These are phyloP conservation scores for Neoboletus magnificus DNA, from an alignment of 768 basidiomycete genomes.

Conservation along the genomic window DNA sequence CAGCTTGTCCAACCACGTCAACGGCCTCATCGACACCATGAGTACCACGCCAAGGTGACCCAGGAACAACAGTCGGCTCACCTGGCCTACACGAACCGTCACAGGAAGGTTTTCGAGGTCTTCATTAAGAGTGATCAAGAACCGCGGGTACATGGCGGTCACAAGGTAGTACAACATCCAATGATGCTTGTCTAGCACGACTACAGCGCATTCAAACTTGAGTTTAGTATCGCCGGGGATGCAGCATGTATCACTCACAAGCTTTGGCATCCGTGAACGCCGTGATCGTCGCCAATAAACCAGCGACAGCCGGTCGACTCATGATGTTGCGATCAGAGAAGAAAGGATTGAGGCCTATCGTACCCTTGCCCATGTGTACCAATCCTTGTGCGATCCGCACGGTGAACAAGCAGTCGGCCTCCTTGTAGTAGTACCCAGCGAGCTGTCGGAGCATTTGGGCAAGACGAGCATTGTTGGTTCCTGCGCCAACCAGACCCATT, in stretches of 20 bases:
- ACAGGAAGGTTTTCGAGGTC: constrained; percentile 81
- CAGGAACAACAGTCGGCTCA: constrained; percentile 30
- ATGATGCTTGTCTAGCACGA: constrained; percentile 91
- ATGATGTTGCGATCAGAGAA: constrained; percentile 89
- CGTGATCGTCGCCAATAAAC: constrained; percentile 80
- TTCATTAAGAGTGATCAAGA: constrained; percentile 96
- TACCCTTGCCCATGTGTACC: constrained; percentile 99
- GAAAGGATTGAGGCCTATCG: constrained; percentile 95
- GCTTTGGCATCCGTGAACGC: constrained; percentile 93
- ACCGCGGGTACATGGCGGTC: constrained; percentile 96
- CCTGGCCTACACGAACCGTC: constrained; percentile 92
- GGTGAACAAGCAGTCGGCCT: constrained; percentile 94
- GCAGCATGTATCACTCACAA: constrained; percentile 55
- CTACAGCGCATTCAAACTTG: constrained; percentile 38
- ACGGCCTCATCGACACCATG: constrained; percentile 57
- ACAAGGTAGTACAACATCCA: constrained; percentile 99
- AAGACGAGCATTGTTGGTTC: constrained; percentile 96
- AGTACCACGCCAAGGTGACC: not conserved
- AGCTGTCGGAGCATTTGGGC: constrained; percentile 97
- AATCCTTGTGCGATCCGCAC: constrained; percentile 94
- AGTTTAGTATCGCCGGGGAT: not conserved
- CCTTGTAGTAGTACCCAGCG: constrained; percentile 97
- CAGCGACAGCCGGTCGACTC: constrained; percentile 85
- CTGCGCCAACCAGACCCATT: constrained; percentile 97
- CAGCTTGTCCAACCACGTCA: constrained; percentile 96